A percentile compares a stretch with the other conserved stretches of the same genome.
Evolutionary conservation across 2,329 filamentous ascomycete genomes (phyloP).

Genomic region (Fusarium foetens): DNA sequence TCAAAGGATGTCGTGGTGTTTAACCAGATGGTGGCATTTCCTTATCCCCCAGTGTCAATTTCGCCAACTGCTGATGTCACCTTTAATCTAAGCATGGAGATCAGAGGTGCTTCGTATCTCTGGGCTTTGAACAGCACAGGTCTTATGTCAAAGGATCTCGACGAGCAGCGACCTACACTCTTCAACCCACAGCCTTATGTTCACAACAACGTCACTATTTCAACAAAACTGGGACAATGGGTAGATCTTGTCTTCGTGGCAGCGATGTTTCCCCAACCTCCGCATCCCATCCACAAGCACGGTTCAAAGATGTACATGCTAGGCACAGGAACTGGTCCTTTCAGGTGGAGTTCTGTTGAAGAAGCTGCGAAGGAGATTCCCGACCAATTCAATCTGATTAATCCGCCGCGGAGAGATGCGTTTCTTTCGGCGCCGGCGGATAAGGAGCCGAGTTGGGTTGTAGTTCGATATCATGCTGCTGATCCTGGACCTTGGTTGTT

Average conservation of each 20-base stretch:
- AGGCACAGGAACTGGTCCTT: constrained; percentile 61
- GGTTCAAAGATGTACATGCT: constrained; percentile 68
- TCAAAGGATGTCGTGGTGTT: constrained; percentile 57
- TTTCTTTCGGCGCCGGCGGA: constrained; percentile 42
- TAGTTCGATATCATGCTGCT: constrained; percentile 61
- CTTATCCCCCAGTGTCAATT: constrained; percentile 60
- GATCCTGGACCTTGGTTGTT: constrained; percentile 66
- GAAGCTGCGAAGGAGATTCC: constrained; percentile 61
- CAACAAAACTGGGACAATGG: constrained; percentile 60
- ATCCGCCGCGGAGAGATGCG: constrained; percentile 63
- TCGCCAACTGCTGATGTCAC: constrained; percentile 57
- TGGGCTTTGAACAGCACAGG: constrained; percentile 64
- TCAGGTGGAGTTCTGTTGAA: constrained; percentile 62
- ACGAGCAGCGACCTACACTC: constrained; percentile 55
- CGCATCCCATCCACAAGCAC: constrained; percentile 73
- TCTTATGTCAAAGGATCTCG: constrained; percentile 53
- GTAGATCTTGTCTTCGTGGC: constrained; percentile 65
- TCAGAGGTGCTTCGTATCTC: constrained; percentile 57
- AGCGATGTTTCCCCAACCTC: constrained; percentile 56
- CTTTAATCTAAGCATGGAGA: constrained; percentile 54
- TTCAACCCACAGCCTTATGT: constrained; percentile 52
- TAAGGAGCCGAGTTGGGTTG: constrained; percentile 54
- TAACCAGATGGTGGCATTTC: constrained; percentile 53
- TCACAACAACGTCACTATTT: constrained; percentile 59
- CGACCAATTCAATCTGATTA: constrained; percentile 64